Percentiles rank a stretch among this genome's conserved stretches.
Evolutionary conservation across 352 stramenopile genomes (phyloP).

Genomic region (Phytopythium mirpurense): DNA sequence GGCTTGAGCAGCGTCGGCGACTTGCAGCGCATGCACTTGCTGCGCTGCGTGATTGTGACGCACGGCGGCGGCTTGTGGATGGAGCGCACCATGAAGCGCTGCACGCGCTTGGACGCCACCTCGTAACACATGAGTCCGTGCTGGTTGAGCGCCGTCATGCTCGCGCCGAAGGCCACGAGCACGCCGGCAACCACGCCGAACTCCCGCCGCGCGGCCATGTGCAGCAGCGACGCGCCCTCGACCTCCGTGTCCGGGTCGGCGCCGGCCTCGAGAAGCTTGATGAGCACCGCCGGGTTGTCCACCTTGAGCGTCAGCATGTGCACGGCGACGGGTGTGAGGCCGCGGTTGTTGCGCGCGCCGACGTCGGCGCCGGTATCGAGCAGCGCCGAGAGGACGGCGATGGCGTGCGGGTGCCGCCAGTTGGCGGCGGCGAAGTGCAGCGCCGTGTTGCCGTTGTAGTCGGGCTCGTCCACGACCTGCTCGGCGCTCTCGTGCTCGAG

Average conservation of each 20-base stretch:
- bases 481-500: constrained; percentile 64
- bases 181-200: constrained; percentile 47
- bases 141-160: constrained; percentile 53
- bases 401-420: constrained; percentile 41
- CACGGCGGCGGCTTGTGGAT: constrained; percentile 45
- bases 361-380: constrained; percentile 52
- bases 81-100: constrained; percentile 64
- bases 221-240: constrained; percentile 56
- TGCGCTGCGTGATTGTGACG: constrained; percentile 42
- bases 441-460: constrained; percentile 80
- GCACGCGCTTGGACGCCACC: constrained; percentile 53
- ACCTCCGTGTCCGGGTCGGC: constrained; percentile 55
- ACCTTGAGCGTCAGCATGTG: constrained; percentile 79
- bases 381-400: constrained; percentile 41
- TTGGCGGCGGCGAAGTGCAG: constrained; percentile 72
- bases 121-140: constrained; percentile 78
- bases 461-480: constrained; percentile 58
- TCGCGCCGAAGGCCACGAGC: constrained; percentile 57
- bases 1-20: constrained; percentile 31
- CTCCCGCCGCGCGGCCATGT: constrained; percentile 47
- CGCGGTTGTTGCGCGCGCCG: constrained; percentile 48
- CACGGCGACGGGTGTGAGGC: constrained; percentile 59
- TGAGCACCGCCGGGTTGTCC: constrained; percentile 58
- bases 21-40: constrained; percentile 75
- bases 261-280: constrained; percentile 61